Conservation (phyloP, 176 grass and related monocot species). For the Triticum aestivum region IWGSC_CS_RefSeq_v2.1 NC_057813.1:110398805-110399304, state of each 20-base stretch:
- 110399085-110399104: background rate
- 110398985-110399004: background rate
- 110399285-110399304: slow-evolving; percentile 98
- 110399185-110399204: slow-evolving; percentile 63
- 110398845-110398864: too few species aligned
- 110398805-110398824: too few species aligned
- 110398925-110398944: background rate
- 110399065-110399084: background rate
- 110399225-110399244: slow-evolving; percentile 99
- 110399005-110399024: background rate
- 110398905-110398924: background rate
- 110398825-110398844: too few species aligned
- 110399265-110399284: slow-evolving; percentile 99
- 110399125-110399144: background rate
- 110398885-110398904: too few species aligned
- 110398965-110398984: background rate
- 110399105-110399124: background rate
- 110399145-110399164: background rate
- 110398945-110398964: background rate
- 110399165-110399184: slow-evolving; percentile 69
- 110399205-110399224: slow-evolving; percentile 96
- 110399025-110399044: background rate
- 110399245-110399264: slow-evolving; percentile 78
- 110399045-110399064: background rate
- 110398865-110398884: too few species aligned